A percentile compares a stretch with the other conserved stretches of the same genome.
phyloP scores from a whole-genome alignment of 2,329 filamentous ascomycete species.

The Cercospora beticola region DNA sequence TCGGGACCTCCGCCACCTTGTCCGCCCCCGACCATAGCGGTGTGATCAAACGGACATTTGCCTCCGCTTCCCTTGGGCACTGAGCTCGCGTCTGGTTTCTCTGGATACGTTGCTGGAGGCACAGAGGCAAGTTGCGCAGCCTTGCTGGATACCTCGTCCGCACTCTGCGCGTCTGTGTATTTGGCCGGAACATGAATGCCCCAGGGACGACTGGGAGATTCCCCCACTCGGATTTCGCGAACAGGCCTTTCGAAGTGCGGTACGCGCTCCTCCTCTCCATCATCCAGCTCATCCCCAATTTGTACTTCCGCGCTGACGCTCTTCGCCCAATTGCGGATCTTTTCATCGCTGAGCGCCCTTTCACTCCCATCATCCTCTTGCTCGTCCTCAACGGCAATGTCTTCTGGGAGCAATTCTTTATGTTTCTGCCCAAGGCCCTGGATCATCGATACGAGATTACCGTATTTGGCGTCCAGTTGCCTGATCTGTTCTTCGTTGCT shows the following conservation, averaged over 20 bases:
- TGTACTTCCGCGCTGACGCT: constrained; percentile 62
- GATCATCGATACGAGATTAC: constrained; percentile 90
- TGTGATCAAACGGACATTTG: constrained; percentile 29
- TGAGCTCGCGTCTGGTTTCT: neutral
- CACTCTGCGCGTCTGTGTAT: constrained; percentile 42
- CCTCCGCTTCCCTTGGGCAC: constrained; percentile 14
- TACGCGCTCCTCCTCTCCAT: constrained; percentile 59
- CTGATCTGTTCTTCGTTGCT: constrained; percentile 80
- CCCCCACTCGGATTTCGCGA: constrained; percentile 87
- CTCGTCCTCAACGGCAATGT: constrained; percentile 51
- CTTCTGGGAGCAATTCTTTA: constrained; percentile 74
- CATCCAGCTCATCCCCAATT: constrained; percentile 43
- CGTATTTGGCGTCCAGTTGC: constrained; percentile 91
- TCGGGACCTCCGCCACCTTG: neutral
- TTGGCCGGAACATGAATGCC: constrained; percentile 76
- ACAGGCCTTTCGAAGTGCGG: constrained; percentile 80
- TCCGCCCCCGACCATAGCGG: constrained; percentile 4
- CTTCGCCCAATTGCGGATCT: constrained; percentile 84
- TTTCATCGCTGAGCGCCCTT: constrained; percentile 59
- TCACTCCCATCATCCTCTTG: constrained; percentile 37
- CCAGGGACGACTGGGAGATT: constrained; percentile 91
- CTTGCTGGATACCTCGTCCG: constrained; percentile 35
- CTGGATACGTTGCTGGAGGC: constrained; percentile 29
- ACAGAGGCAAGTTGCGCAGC: constrained; percentile 52
- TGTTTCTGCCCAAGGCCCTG: constrained; percentile 84